Evolutionary conservation across 306 rosid species (phyloP), one percentile per base, ranked within the genome.

Genomic region (Prunus davidiana): DNA sequence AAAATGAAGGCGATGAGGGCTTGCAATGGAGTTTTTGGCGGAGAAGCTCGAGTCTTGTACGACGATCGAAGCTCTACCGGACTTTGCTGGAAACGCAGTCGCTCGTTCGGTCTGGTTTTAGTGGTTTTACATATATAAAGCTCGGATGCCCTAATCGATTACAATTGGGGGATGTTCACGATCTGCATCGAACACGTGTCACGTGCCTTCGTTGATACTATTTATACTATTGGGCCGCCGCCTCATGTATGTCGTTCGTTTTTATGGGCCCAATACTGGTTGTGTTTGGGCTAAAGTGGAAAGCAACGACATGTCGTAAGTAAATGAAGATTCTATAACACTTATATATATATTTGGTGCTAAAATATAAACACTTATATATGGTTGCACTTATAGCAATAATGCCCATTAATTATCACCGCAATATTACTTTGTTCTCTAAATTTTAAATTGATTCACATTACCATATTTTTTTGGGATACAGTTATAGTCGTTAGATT

Each of bases 81-180:
- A 73, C 34, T 73, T 58, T 19, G 41, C 11, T 57, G 57, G 57
- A 43, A 56, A 41, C 68, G 77, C 67, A 51, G 77, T 58, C 52
- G 54, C 22, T 72, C 57, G 77, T 55, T 58, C 56, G 67, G 28
- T 67, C 45, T 27, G 30, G 12, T 49, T 24, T 57, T 58, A 5
- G 57, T 43, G 68, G 77, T 73, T 58, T 63, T 27, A 43, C 77
- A 5, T 58, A 58, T 73, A 73, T 58, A 73, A 73, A 45, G 68
- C 68, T 58, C 41, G 6, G 45, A 73, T 73, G 77, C 77, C 77
- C 77, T 73, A 73, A 73, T 73, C 56, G 56, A 22, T 58, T 73
- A 9, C 12, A 73, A 73, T 58, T 73, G 57, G 45, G 76, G 38
- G 41, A 9, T 16, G 19, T 28, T 24, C 51, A 19, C 57, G 56